Evolutionary conservation across 192 early-diverging fungal species (phyloP).

Genomic region (Oehlia diaphana): DNA sequence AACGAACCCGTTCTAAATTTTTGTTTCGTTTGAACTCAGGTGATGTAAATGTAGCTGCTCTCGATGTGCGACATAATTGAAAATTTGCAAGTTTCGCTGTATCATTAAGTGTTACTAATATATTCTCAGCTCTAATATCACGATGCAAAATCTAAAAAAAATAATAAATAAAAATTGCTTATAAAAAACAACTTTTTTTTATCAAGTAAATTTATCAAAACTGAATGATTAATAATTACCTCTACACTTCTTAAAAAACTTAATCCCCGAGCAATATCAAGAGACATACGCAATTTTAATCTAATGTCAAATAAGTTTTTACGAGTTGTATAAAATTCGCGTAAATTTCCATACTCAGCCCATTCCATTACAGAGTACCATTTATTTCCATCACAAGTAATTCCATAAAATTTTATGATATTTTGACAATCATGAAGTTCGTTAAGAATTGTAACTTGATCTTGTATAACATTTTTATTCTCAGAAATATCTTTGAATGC

Average conservation of each 20-base stretch:
- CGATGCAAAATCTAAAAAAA: slow-evolving; percentile 1
- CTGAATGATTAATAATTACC: too few relatives aligned
- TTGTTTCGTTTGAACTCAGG: too few relatives aligned
- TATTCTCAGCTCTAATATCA: slow-evolving; percentile 23
- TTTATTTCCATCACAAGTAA: not conserved
- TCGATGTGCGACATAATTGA: not conserved
- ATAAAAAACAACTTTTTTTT: too few relatives aligned
- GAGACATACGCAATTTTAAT: not conserved
- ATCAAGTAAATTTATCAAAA: too few relatives aligned
- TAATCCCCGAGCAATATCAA: slow-evolving; percentile 23
- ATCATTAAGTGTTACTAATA: not conserved
- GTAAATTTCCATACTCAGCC: slow-evolving; percentile 13
- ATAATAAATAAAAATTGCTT: too few relatives aligned
- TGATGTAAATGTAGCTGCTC: not conserved
- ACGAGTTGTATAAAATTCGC: not conserved
- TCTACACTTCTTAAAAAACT: not conserved
- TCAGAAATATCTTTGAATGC: not conserved
- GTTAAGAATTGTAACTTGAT: slow-evolving; percentile 10
- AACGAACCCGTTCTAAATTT: not conserved
- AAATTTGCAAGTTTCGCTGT: slow-evolving; percentile 24
- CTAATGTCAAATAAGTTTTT: not conserved
- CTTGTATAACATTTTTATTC: not conserved
- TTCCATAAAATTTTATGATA: slow-evolving; percentile 24
- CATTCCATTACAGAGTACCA: slow-evolving; percentile 14
- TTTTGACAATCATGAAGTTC: not conserved